Evolutionary conservation across 2,329 filamentous ascomycete genomes (phyloP).

Genomic region (Plectosphaerella cucumerina): DNA sequence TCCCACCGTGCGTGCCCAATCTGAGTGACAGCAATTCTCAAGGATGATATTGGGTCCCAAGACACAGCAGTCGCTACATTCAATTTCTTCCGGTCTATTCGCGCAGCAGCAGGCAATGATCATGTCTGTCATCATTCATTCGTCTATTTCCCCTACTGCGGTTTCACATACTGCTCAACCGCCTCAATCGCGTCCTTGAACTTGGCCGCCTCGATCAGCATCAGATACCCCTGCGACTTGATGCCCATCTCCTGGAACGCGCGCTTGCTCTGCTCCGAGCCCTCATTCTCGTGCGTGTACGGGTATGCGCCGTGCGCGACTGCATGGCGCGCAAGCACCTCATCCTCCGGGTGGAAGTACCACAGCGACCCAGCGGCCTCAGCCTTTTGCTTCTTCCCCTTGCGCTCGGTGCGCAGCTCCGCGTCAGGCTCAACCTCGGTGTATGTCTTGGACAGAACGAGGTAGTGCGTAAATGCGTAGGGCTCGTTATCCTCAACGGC

Average conservation of each 20-base stretch:
- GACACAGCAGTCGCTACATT: too few relatives aligned
- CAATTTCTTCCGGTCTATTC: too few relatives aligned
- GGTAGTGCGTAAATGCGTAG: conserved; percentile 89
- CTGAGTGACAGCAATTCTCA: too few relatives aligned
- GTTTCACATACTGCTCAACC: conserved; percentile 67
- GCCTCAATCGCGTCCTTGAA: conserved; percentile 74
- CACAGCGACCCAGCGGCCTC: conserved; percentile 61
- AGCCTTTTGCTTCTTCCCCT: conserved; percentile 63
- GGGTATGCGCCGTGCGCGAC: conserved; percentile 65
- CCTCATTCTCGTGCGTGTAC: conserved; percentile 78
- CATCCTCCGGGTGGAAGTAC: conserved; percentile 96
- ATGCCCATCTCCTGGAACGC: conserved; percentile 94
- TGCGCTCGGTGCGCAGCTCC: conserved; percentile 62
- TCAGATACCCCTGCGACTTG: conserved; percentile 76
- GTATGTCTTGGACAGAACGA: conserved; percentile 91
- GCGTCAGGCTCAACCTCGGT: conserved; percentile 79
- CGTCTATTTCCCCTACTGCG: conserved; percentile 12
- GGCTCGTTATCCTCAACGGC: conserved; percentile 88
- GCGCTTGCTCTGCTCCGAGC: conserved; percentile 83
- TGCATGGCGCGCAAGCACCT: conserved; percentile 76
- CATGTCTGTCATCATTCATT: neutral
- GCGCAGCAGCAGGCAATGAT: too few relatives aligned
- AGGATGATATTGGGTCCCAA: too few relatives aligned
- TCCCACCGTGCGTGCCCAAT: too few relatives aligned
- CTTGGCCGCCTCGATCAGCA: conserved; percentile 76